Evolutionary conservation across 192 early-diverging fungal genomes (phyloP).

Genomic region (Allomyces macrogynus): DNA sequence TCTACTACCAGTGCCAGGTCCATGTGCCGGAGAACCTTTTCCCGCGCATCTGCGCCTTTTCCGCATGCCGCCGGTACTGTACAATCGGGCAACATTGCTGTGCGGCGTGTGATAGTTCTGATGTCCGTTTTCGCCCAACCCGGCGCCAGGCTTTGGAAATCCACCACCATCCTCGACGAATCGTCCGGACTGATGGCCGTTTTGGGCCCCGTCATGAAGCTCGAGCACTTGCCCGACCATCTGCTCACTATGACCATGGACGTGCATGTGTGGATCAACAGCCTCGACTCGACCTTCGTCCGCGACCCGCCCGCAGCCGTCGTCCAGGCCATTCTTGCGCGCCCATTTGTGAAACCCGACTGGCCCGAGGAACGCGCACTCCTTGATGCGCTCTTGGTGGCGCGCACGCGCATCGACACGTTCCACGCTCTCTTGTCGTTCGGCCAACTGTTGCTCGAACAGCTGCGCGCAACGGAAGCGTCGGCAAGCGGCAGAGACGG

Average conservation of each 20-base stretch:
- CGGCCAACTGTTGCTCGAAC: too few species aligned
- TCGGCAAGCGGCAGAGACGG: too few species aligned
- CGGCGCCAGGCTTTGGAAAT: not conserved
- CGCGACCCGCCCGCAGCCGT: not conserved
- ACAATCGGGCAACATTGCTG: too few species aligned
- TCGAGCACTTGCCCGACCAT: not conserved
- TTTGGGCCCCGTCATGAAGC: not conserved
- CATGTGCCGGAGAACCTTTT: too few species aligned
- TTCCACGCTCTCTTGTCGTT: not conserved
- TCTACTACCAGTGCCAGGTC: too few species aligned
- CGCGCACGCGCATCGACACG: not conserved
- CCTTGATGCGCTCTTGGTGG: not conserved
- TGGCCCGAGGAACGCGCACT: not conserved
- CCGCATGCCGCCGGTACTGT: too few species aligned
- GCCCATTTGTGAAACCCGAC: not conserved
- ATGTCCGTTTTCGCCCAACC: too few species aligned
- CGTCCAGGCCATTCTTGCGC: not conserved
- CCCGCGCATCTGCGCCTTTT: too few species aligned
- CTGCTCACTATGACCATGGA: not conserved
- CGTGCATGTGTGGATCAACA: not conserved
- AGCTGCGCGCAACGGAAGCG: too few species aligned
- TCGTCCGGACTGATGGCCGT: not conserved
- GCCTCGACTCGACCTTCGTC: not conserved
- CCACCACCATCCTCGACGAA: not conserved
- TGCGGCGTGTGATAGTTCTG: too few species aligned